Evolutionary conservation across 1,284 basidiomycete genomes (phyloP).

Genomic region (Agaricales sp.): DNA sequence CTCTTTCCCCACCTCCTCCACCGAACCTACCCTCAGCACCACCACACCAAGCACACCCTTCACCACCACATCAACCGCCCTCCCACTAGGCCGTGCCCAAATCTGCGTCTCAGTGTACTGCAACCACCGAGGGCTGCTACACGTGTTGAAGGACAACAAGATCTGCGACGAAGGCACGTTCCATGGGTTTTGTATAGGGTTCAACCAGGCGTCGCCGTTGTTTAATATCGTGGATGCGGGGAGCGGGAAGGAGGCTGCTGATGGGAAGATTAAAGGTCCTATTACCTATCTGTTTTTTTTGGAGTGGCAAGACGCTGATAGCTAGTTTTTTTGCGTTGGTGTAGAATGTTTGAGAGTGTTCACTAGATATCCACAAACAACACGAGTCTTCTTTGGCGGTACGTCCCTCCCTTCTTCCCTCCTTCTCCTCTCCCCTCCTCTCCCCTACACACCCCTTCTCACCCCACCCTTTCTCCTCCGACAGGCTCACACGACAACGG

Average conservation of each 20-base stretch:
- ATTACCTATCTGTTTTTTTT: background rate
- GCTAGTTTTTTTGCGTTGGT: background rate
- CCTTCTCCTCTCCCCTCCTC: background rate
- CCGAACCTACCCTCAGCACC: constrained; percentile 3
- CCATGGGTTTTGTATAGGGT: constrained; percentile 33
- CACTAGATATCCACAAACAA: constrained; percentile 33
- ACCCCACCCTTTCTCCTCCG: background rate
- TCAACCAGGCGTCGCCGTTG: constrained; percentile 34
- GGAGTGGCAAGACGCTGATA: background rate
- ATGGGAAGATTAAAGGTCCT: constrained; percentile 44
- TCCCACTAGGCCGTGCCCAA: constrained; percentile 20
- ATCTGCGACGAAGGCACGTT: constrained; percentile 30
- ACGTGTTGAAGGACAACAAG: constrained; percentile 24
- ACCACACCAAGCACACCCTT: constrained; percentile 27
- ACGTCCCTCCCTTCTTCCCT: no score
- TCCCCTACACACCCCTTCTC: constrained; percentile 6
- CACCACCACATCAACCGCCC: constrained; percentile 17
- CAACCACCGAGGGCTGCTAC: constrained; percentile 32
- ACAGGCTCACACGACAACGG: constrained; percentile 44
- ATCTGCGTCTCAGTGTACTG: constrained; percentile 34
- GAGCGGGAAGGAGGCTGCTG: constrained; percentile 42
- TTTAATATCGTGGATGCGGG: constrained; percentile 48
- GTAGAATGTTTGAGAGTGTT: constrained; percentile 34
- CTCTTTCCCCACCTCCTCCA: no score
- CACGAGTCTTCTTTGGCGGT: constrained; percentile 34